A percentile compares a stretch with the other conserved stretches of the same genome.
Conservation (phyloP, 768 basidiomycete genomes). For the Suillus alpinus region DNA sequence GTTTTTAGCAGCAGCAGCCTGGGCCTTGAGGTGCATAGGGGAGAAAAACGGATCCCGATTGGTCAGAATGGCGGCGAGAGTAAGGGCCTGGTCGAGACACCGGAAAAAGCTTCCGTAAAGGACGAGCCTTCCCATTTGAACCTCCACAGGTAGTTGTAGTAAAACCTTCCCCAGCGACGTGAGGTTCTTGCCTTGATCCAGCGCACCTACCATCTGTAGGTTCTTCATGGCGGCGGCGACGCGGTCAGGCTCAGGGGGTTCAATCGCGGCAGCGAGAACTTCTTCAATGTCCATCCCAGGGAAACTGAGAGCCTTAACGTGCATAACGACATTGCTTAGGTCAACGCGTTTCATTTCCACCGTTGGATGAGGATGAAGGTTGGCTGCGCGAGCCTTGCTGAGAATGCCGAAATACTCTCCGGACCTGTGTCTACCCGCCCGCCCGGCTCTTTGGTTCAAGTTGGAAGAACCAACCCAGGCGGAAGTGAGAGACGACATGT, state of each 20-base stretch:
- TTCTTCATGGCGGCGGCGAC: constrained; percentile 77
- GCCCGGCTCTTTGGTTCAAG: constrained; percentile 86
- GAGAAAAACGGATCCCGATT: constrained; percentile 90
- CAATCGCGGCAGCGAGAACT: constrained; percentile 80
- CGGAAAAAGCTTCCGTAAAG: constrained; percentile 91
- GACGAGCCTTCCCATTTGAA: constrained; percentile 84
- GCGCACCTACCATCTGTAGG: constrained; percentile 83
- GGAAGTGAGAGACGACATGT: constrained; percentile 84
- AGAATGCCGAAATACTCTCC: constrained; percentile 91
- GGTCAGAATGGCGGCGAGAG: constrained; percentile 87
- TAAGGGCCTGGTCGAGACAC: constrained; percentile 83
- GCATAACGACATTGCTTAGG: constrained; percentile 92
- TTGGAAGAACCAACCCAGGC: constrained; percentile 92
- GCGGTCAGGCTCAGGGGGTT: constrained; percentile 78
- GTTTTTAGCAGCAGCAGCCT: constrained; percentile 70
- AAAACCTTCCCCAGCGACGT: constrained; percentile 88
- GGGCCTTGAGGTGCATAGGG: constrained; percentile 70
- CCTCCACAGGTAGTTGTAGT: constrained; percentile 86
- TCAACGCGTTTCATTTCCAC: constrained; percentile 96
- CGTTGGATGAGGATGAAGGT: constrained; percentile 75
- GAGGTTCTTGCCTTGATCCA: constrained; percentile 71
- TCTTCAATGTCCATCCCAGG: constrained; percentile 84
- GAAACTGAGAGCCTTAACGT: constrained; percentile 90
- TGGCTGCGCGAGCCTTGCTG: constrained; percentile 54
- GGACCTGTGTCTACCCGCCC: constrained; percentile 86